phyloP scores from a whole-genome alignment of 2,329 filamentous ascomycete species.

The Ceratocystis albifundus region DNA sequence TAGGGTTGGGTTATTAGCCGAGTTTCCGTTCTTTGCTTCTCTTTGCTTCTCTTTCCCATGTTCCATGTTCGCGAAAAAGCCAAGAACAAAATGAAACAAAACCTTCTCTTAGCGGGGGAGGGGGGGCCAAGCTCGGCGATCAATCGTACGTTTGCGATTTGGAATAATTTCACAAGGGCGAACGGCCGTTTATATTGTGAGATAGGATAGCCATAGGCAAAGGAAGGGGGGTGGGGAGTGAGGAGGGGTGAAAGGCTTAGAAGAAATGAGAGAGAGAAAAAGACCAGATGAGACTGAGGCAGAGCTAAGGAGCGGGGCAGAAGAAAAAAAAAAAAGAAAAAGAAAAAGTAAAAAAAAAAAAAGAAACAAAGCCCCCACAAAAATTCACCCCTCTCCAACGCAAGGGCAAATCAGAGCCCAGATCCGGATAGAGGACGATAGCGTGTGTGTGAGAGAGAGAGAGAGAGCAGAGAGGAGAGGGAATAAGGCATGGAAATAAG shows the following conservation, averaged over 20 bases:
- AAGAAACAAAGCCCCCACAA: too few relatives aligned
- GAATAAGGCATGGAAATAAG: slow-evolving; percentile 5
- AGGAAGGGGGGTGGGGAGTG: too few relatives aligned
- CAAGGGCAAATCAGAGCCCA: neutral
- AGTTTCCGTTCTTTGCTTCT: too few relatives aligned
- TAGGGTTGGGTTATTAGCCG: neutral
- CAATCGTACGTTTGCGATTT: neutral
- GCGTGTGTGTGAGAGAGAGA: too few relatives aligned
- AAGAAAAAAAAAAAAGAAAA: too few relatives aligned
- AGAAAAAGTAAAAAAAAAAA: too few relatives aligned
- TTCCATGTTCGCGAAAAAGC: slow-evolving; percentile 8
- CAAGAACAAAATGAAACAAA: slow-evolving; percentile 12
- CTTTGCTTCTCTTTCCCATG: neutral
- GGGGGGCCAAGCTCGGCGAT: neutral
- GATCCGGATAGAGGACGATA: neutral
- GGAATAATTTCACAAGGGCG: slow-evolving; percentile 1
- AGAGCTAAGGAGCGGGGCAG: neutral
- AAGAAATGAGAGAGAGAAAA: slow-evolving; percentile 5
- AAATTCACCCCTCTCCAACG: neutral
- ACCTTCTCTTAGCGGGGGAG: neutral
- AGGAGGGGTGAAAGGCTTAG: too few relatives aligned
- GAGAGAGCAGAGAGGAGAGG: neutral
- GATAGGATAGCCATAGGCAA: neutral
- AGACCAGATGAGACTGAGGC: slow-evolving; percentile 7
- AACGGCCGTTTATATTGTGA: neutral